phyloP scores from a whole-genome alignment of 495 filamentous ascomycete species.

The Darksidea phi region DNA sequence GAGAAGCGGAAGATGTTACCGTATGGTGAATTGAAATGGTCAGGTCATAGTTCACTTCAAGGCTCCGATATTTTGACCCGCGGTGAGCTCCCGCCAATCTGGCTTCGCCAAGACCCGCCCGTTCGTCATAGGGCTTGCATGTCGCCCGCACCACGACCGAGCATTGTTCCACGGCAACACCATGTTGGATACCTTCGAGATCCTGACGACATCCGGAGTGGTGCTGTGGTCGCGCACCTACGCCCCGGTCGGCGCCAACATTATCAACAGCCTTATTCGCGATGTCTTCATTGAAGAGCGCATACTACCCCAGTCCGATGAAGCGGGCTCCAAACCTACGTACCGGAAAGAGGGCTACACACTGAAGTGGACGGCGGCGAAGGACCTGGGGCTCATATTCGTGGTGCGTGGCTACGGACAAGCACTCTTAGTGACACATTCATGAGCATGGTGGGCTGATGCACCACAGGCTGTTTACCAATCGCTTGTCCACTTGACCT shows the following conservation, averaged over 20 bases:
- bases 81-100: slow-evolving; percentile 3
- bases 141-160: neutral
- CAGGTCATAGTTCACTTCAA: neutral
- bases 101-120: neutral
- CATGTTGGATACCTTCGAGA: slow-evolving; percentile 96
- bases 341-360: slow-evolving; percentile 95
- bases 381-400: slow-evolving; percentile 92
- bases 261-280: slow-evolving; percentile 91
- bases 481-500: slow-evolving; percentile 87
- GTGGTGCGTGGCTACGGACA: slow-evolving; percentile 63
- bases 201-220: slow-evolving; percentile 90
- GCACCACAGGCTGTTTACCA: slow-evolving; percentile 84
- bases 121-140: slow-evolving; percentile 1
- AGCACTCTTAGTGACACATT: neutral
- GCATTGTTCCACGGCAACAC: slow-evolving; percentile 12
- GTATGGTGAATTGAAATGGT: neutral
- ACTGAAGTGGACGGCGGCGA: slow-evolving; percentile 86
- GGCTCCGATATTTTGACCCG: neutral
- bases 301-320: slow-evolving; percentile 59
- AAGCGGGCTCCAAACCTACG: slow-evolving; percentile 60
- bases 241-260: slow-evolving; percentile 69
- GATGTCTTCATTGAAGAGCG: slow-evolving; percentile 97
- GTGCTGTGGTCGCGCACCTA: slow-evolving; percentile 94
- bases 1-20: neutral
- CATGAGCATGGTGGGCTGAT: slow-evolving; percentile 9